These are phyloP conservation scores for Arctium lappa DNA, from an alignment of 129 eudicot species.

Conservation along the genomic window DNA sequence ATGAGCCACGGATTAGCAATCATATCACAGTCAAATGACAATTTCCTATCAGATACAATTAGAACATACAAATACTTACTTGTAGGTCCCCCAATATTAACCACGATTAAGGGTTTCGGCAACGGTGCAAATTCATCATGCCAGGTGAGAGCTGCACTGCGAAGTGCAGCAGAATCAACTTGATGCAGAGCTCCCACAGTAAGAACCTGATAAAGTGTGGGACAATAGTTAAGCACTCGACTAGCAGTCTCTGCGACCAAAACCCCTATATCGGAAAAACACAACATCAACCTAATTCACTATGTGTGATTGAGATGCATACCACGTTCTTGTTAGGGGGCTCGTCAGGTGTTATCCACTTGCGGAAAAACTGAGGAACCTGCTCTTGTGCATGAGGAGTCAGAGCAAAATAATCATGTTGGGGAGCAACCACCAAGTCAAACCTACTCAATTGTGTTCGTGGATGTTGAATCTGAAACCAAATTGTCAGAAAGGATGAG, in stretches of 20 bases:
- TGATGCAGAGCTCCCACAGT: conserved; percentile 94
- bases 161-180: conserved; percentile 76
- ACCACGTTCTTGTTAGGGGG: conserved; percentile 84
- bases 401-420: conserved; percentile 85
- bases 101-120: conserved; percentile 88
- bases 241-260: neutral
- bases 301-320: conserved; percentile 25
- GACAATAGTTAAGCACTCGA: neutral
- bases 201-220: conserved; percentile 56
- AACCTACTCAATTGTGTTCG: conserved; percentile 77
- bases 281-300: neutral
- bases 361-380: conserved; percentile 76
- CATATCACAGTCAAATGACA: neutral
- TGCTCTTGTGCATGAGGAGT: conserved; percentile 79
- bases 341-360: conserved; percentile 83
- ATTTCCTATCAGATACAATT: neutral
- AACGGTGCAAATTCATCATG: conserved; percentile 93
- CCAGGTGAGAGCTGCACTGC: conserved; percentile 87
- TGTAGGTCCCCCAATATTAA: conserved; percentile 96
- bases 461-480: conserved; percentile 92
- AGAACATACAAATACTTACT: conserved; percentile 33
- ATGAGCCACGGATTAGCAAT: neutral
- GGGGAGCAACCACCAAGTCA: conserved; percentile 89
- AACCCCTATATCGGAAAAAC: neutral
- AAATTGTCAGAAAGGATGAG: neutral